Evolutionary conservation across 306 rosid species (phyloP).

Genomic region (Astragalus membranaceus): DNA sequence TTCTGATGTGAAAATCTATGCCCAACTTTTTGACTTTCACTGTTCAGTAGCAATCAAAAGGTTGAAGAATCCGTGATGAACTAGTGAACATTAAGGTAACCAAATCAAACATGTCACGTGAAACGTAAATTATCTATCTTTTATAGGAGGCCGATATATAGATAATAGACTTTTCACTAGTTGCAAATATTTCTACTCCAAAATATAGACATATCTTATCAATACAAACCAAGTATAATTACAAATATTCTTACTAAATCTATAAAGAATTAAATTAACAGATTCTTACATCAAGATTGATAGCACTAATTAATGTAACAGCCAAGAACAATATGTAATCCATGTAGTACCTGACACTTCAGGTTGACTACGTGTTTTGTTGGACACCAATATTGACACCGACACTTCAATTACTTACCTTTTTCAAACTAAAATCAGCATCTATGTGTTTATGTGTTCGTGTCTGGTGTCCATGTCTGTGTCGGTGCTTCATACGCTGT

Average conservation of each 20-base stretch:
- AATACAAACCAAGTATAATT: neutral
- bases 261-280: slow-evolving; percentile 35
- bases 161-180: slow-evolving; percentile 1
- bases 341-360: no score
- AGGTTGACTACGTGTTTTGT: no score
- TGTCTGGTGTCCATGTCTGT: no score
- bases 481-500: no score
- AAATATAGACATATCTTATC: slow-evolving; percentile 7
- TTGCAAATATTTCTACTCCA: slow-evolving; percentile 6
- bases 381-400: no score
- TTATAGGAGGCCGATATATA: slow-evolving; percentile 12
- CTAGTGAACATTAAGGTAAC: slow-evolving; percentile 8
- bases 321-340: slow-evolving; percentile 31
- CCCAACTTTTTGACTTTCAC: slow-evolving; percentile 4
- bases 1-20: neutral
- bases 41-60: slow-evolving; percentile 2
- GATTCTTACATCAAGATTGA: slow-evolving; percentile 33
- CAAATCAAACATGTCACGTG: slow-evolving; percentile 44
- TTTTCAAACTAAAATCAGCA: no score
- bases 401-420: no score
- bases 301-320: slow-evolving; percentile 31
- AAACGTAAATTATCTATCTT: slow-evolving; percentile 23
- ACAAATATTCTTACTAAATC: slow-evolving; percentile 17
- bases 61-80: slow-evolving; percentile 34
- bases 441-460: no score